These are phyloP conservation scores for Paraphaeosphaeria minitans DNA, from an alignment of 2,329 filamentous ascomycete genomes.

Conservation along the genomic window DNA sequence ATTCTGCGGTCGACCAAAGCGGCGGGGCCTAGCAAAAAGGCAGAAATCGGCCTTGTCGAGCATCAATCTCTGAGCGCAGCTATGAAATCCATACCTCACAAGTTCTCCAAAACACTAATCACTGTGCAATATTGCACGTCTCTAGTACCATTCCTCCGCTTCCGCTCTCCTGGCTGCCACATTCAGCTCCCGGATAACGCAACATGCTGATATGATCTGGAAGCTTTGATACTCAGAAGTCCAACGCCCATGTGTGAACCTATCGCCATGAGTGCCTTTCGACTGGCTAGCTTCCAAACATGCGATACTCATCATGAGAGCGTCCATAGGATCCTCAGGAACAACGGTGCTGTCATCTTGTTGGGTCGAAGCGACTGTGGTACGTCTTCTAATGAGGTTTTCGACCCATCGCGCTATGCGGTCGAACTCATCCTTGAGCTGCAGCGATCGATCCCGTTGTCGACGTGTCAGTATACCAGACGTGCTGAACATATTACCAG, in stretches of 20 bases:
- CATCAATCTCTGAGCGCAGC: not conserved
- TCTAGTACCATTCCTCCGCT: conserved; percentile 5
- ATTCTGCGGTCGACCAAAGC: not conserved
- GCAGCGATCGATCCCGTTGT: conserved; percentile 5
- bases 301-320: conserved; percentile 1
- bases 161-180: not conserved
- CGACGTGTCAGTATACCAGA: conserved; percentile 5
- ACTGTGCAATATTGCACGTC: not conserved
- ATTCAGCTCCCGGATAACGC: not conserved
- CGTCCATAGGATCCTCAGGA: not conserved
- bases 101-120: not conserved
- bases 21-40: not conserved
- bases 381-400: not conserved
- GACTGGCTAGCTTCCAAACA: conserved; percentile 4
- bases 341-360: not conserved
- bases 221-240: not conserved
- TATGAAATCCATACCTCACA: not conserved
- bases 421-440: conserved; percentile 6
- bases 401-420: conserved; percentile 4
- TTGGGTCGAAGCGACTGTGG: not conserved
- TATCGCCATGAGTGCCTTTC: not conserved
- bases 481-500: conserved; percentile 1
- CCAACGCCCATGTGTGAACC: not conserved
- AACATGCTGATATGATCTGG: conserved; percentile 4
- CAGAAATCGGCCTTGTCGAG: too few species aligned